These are phyloP conservation scores for Apiotrichum brassicae DNA, from an alignment of 1,284 basidiomycete species.

Conservation along the genomic window DNA sequence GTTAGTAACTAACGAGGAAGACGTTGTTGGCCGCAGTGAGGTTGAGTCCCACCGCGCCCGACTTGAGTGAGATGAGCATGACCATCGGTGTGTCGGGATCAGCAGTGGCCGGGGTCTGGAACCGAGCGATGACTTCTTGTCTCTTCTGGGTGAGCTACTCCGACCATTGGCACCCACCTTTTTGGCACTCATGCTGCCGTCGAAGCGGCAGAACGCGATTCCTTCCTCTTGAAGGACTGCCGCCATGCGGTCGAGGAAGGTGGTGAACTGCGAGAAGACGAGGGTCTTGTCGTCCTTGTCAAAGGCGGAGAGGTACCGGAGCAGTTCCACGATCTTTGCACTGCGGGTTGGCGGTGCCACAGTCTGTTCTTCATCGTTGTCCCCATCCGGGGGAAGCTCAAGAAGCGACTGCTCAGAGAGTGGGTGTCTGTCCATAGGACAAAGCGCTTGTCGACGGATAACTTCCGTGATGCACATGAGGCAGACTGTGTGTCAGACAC, in stretches of 20 bases:
- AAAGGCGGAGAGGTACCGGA: slow-evolving; percentile 63
- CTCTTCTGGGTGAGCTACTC: slow-evolving; percentile 40
- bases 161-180: slow-evolving; percentile 32
- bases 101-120: slow-evolving; percentile 57
- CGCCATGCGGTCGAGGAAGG: slow-evolving; percentile 71
- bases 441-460: slow-evolving; percentile 60
- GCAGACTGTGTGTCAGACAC: slow-evolving; percentile 52
- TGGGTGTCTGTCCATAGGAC: slow-evolving; percentile 76
- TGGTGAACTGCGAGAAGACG: slow-evolving; percentile 79
- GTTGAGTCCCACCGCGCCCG: slow-evolving; percentile 71
- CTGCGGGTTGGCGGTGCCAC: slow-evolving; percentile 51
- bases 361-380: slow-evolving; percentile 13
- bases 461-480: slow-evolving; percentile 54
- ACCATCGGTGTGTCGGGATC: slow-evolving; percentile 57
- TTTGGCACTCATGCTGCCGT: slow-evolving; percentile 71
- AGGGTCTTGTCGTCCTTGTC: slow-evolving; percentile 67
- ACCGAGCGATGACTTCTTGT: slow-evolving; percentile 68
- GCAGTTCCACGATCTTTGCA: slow-evolving; percentile 72
- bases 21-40: slow-evolving; percentile 85
- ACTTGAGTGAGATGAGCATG: slow-evolving; percentile 79
- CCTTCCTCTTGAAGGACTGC: slow-evolving; percentile 60
- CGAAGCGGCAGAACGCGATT: slow-evolving; percentile 69
- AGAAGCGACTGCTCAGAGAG: slow-evolving; percentile 59
- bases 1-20: slow-evolving; percentile 60
- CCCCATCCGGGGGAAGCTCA: slow-evolving; percentile 55